These are phyloP conservation scores for Microdochium paspali DNA, from an alignment of 2,329 filamentous ascomycete species.

Conservation along the genomic window DNA sequence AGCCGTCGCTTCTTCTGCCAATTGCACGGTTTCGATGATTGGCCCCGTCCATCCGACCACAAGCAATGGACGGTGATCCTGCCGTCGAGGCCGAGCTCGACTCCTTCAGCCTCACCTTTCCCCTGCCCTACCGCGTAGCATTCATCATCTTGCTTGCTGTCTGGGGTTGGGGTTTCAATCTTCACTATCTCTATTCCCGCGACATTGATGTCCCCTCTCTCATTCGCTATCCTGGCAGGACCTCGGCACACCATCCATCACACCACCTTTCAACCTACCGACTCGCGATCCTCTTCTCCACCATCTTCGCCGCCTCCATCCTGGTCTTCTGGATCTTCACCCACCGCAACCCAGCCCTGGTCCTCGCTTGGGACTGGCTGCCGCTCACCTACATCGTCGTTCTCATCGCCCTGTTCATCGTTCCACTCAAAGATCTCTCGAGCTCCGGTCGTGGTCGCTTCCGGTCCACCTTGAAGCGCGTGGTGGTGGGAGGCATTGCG, in stretches of 20 bases:
- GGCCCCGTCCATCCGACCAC: constrained; percentile 4
- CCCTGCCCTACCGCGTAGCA: constrained; percentile 81
- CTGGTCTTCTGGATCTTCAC: constrained; percentile 78
- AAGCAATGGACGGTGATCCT: constrained; percentile 63
- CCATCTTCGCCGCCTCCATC: constrained; percentile 62
- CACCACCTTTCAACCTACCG: constrained; percentile 82
- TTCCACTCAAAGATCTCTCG: constrained; percentile 61
- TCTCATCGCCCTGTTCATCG: constrained; percentile 60
- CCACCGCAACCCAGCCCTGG: constrained; percentile 56
- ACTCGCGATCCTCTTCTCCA: constrained; percentile 67
- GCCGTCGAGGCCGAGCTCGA: constrained; percentile 66
- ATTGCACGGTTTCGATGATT: constrained; percentile 9
- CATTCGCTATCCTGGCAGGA: constrained; percentile 74
- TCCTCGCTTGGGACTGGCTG: constrained; percentile 73
- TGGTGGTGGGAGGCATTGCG: constrained; percentile 78
- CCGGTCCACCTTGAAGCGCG: constrained; percentile 64
- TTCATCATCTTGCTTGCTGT: constrained; percentile 78
- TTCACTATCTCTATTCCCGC: constrained; percentile 71
- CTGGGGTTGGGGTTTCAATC: constrained; percentile 91
- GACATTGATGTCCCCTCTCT: constrained; percentile 83
- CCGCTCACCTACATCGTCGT: constrained; percentile 75
- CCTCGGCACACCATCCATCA: constrained; percentile 58
- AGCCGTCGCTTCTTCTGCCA: not conserved
- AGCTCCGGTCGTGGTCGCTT: constrained; percentile 66
- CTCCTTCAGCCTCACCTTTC: constrained; percentile 77